A percentile compares a stretch with the other conserved stretches of the same genome.
Conservation (phyloP, 2,329 filamentous ascomycete genomes). For the Ceratocystis alfenasii region DNA sequence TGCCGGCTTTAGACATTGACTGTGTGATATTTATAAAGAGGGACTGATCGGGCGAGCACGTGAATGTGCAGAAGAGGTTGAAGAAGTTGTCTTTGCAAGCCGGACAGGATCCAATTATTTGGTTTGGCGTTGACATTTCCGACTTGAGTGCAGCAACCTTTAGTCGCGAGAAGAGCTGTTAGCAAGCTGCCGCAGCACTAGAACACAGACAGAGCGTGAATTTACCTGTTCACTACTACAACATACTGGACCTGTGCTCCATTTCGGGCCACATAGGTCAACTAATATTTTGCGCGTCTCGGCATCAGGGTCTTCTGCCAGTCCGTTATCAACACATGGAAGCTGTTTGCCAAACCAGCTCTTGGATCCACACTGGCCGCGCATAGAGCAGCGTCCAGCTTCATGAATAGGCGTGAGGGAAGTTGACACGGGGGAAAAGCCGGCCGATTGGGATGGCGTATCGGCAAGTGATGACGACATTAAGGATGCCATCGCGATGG, state of each 20-base stretch:
- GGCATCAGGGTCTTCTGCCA: constrained; percentile 61
- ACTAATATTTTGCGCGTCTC: constrained; percentile 66
- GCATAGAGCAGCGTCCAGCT: constrained; percentile 75
- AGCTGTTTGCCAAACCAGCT: constrained; percentile 80
- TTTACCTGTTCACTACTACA: constrained; percentile 66
- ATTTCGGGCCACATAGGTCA: constrained; percentile 74
- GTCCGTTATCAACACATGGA: constrained; percentile 83
- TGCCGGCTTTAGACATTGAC: constrained; percentile 48
- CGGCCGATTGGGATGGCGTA: constrained; percentile 18
- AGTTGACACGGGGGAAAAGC: constrained; percentile 11
- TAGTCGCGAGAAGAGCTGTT: constrained; percentile 29
- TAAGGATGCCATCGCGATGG: neutral
- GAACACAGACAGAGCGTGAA: neutral
- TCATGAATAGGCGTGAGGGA: constrained; percentile 56
- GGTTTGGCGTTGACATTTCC: constrained; percentile 76
- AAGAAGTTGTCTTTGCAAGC: constrained; percentile 98
- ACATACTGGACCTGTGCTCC: constrained; percentile 73
- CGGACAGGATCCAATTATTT: constrained; percentile 83
- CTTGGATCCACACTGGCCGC: constrained; percentile 83
- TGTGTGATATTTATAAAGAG: constrained; percentile 87
- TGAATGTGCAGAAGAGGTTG: constrained; percentile 96
- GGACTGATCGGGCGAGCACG: constrained; percentile 92
- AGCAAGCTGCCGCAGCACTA: constrained; percentile 1
- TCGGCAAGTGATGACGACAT: constrained; percentile 21
- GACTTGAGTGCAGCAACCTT: constrained; percentile 63